Evolutionary conservation across 208 protist genomes (phyloP), one percentile per base, ranked within the genome.

Genomic region (Trypanosoma melophagium): DNA sequence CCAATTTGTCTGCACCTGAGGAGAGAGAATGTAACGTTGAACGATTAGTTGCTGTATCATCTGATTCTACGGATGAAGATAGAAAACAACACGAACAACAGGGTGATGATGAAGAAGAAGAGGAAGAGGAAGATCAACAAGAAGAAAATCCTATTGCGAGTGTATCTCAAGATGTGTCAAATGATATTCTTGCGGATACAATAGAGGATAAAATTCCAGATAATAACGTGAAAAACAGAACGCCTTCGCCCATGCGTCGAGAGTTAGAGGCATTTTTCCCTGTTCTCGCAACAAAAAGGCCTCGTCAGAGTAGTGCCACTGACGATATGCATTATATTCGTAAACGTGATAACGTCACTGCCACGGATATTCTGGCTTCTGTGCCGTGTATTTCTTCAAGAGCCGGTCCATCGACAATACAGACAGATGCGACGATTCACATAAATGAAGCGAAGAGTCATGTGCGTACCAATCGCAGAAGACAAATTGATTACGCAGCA

Each of bases 191-290:
- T 35, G 5, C 28, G 28, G 19, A 8, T 19, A 19, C 21, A 45
- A 21, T n/a, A 13, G 16, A 14, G 16, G 17, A 38, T 14, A 17
- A 31, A 38, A 38, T 17, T 2, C 4, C 17, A 9, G 13, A 14
- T 17, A 21, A 45, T 40, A 35, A 59, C 3, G 13, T 16, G 2
- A 22, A 10, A 21, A 24, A 14, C n/a, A 24, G 8, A 16, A 80
- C 76, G 2, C 67, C 76, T 10, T 81, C 76, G 44, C 76, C 70
- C 10, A 60, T 69, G 28, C 70, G 71, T 10, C 66, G 70, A 28
- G 76, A 81, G 53, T 49, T 81, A 40, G 76, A 81, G 19, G 76
- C 58, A 22, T 77, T 77, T 61, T 81, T 81, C 60, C 67, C 76
- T 16, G n/a, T 66, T 7, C 56, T 14, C 13, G 44, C 53, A 22